phyloP scores from a whole-genome alignment of 1,284 basidiomycete species.

The Pseudozyma thailandica region DNA sequence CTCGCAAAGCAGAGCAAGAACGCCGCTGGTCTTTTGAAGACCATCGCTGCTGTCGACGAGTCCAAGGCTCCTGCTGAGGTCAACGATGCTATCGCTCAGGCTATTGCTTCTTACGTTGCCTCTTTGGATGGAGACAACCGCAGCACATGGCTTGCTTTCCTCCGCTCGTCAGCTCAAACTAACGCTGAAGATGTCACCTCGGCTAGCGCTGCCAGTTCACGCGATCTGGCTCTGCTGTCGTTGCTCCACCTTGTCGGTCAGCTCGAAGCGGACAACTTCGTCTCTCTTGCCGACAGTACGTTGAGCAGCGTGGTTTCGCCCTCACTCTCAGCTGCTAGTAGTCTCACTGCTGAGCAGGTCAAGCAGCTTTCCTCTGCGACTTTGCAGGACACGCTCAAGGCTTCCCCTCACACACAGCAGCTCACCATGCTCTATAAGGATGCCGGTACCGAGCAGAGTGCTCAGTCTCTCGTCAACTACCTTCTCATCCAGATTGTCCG shows the following conservation, averaged over 20 bases:
- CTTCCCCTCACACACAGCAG: constrained; percentile 22
- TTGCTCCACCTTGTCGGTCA: constrained; percentile 25
- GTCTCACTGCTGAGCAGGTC: constrained; percentile 15
- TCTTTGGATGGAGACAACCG: constrained; percentile 5
- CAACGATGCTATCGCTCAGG: constrained; percentile 24
- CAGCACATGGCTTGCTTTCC: constrained; percentile 26
- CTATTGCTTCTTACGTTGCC: constrained; percentile 11
- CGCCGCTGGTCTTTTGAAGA: constrained; percentile 6
- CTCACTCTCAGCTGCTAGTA: constrained; percentile 9
- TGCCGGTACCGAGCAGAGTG: constrained; percentile 32
- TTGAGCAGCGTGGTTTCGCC: constrained; percentile 21
- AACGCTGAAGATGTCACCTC: constrained; percentile 1
- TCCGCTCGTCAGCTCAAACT: constrained; percentile 9
- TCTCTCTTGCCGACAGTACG: constrained; percentile 15
- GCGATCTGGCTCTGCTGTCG: constrained; percentile 36
- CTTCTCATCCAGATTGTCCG: constrained; percentile 42
- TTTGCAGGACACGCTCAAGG: constrained; percentile 21
- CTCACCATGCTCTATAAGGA: constrained; percentile 14
- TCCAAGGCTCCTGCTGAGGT: constrained; percentile 9
- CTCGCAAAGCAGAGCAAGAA: constrained; percentile 14
- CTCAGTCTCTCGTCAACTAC: constrained; percentile 15
- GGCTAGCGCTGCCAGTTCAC: constrained; percentile 11
- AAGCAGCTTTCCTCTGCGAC: constrained; percentile 11
- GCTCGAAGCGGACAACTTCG: constrained; percentile 13
- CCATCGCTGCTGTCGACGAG: constrained; percentile 9